Evolutionary conservation across 805 yeast species (phyloP).

Genomic region (Danielozyma ontarioensis): DNA sequence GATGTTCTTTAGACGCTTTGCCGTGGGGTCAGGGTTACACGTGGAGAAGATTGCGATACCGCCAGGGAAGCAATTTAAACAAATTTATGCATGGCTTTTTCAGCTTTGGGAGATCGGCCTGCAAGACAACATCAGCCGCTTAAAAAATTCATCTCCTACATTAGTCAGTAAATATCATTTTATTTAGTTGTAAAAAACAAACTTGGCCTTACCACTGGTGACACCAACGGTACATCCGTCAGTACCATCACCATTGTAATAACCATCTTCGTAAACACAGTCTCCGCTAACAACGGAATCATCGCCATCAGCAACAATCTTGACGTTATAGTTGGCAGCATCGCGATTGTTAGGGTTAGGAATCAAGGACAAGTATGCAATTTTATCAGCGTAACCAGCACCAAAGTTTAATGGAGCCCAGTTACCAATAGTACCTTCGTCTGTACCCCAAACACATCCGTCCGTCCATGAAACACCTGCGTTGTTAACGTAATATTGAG

Average conservation of each 20-base stretch:
- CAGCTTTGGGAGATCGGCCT: too few species aligned
- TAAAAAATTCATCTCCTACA: too few species aligned
- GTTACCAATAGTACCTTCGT: constrained; percentile 61
- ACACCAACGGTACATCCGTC: constrained; percentile 96
- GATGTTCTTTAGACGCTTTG: too few species aligned
- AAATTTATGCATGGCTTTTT: too few species aligned
- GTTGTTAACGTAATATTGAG: constrained; percentile 72
- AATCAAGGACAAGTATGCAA: constrained; percentile 64
- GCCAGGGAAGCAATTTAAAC: too few species aligned
- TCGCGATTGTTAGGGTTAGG: constrained; percentile 69
- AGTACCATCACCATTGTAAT: constrained; percentile 60
- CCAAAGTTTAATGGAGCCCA: constrained; percentile 80
- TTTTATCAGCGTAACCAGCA: constrained; percentile 61
- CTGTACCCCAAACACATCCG: constrained; percentile 69
- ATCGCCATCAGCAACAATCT: constrained; percentile 44
- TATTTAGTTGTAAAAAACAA: constrained; percentile 58
- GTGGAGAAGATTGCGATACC: too few species aligned
- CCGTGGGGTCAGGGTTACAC: too few species aligned
- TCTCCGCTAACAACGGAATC: constrained; percentile 50
- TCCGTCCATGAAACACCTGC: constrained; percentile 67
- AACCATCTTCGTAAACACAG: constrained; percentile 78
- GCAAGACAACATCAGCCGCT: too few species aligned
- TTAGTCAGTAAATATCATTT: too few species aligned
- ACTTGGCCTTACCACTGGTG: constrained; percentile 75
- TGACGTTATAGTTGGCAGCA: constrained; percentile 37